phyloP scores from a whole-genome alignment of 2,329 filamentous ascomycete genomes.

The Pseudohalonectria lignicola region DNA sequence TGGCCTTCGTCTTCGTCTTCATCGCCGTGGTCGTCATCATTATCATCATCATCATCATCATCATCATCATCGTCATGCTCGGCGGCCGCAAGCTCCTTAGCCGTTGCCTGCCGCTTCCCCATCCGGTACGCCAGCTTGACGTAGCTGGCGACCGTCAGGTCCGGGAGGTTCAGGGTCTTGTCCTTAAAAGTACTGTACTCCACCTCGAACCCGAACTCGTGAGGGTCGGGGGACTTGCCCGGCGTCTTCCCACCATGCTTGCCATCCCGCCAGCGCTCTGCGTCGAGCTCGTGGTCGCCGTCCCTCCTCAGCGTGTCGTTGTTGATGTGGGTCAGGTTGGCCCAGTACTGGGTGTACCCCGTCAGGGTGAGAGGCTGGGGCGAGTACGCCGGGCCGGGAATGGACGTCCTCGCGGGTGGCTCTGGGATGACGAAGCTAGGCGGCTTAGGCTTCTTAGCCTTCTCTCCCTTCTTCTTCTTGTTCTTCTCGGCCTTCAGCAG shows the following conservation, averaged over 20 bases:
- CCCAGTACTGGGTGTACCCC: conserved; percentile 83
- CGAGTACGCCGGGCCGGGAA: conserved; percentile 83
- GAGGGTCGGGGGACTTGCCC: conserved; percentile 42
- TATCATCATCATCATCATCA: conserved; percentile 5
- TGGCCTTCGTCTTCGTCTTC: conserved; percentile 15
- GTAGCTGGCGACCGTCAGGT: conserved; percentile 76
- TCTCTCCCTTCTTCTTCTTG: conserved; percentile 28
- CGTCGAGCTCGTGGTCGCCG: conserved; percentile 10
- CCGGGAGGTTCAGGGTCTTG: conserved; percentile 59
- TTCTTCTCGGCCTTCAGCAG: conserved; percentile 18
- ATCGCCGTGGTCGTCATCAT: conserved; percentile 16
- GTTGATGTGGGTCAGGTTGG: conserved; percentile 87
- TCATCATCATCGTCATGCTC: conserved; percentile 6
- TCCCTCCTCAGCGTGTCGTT: conserved; percentile 43
- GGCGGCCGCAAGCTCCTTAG: conserved; percentile 7
- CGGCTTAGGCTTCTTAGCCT: conserved; percentile 39
- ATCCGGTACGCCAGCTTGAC: conserved; percentile 73
- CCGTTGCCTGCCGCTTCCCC: conserved; percentile 32
- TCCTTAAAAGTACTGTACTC: conserved; percentile 83
- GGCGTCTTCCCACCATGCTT: conserved; percentile 51
- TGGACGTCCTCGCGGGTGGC: conserved; percentile 58
- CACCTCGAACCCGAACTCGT: conserved; percentile 61
- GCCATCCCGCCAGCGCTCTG: conserved; percentile 48
- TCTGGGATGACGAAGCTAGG: conserved; percentile 56
- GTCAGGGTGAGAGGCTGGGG: conserved; percentile 70